Conservation (phyloP, 176 grass and related monocot genomes). For the Otatea glauca region DNA sequence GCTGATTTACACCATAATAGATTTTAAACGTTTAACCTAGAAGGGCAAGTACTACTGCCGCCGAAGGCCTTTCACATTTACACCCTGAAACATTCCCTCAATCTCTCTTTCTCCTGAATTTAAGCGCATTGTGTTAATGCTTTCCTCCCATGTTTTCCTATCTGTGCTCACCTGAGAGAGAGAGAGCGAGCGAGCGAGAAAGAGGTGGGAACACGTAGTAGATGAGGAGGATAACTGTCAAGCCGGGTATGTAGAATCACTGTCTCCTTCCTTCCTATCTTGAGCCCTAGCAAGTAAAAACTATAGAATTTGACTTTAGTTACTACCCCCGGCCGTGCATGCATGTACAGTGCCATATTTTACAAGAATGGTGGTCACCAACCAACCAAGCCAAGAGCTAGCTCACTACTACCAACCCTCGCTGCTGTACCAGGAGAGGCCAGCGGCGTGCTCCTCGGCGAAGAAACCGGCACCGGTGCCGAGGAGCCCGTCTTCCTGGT, state of each 20-base stretch:
- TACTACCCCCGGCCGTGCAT: constrained; percentile 36
- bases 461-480: constrained; percentile 22
- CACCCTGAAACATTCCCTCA: neutral
- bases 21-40: constrained; percentile 3
- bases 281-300: constrained; percentile 37
- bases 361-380: constrained; percentile 34
- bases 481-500: constrained; percentile 43
- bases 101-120: neutral
- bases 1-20: constrained; percentile 2
- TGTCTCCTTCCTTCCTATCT: neutral
- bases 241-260: neutral
- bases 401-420: constrained; percentile 40
- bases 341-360: constrained; percentile 45
- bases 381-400: constrained; percentile 12
- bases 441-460: constrained; percentile 32
- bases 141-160: too few relatives aligned
- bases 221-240: too few relatives aligned
- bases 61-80: constrained; percentile 14
- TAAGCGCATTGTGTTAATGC: too few relatives aligned
- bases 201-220: too few relatives aligned
- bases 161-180: neutral
- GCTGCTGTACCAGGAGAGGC: constrained; percentile 52
- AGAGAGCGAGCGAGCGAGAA: neutral
- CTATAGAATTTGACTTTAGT: constrained; percentile 43
- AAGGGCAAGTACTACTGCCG: neutral